Conservation (phyloP, 1,284 basidiomycete species). For the Waitea zeae region DNA sequence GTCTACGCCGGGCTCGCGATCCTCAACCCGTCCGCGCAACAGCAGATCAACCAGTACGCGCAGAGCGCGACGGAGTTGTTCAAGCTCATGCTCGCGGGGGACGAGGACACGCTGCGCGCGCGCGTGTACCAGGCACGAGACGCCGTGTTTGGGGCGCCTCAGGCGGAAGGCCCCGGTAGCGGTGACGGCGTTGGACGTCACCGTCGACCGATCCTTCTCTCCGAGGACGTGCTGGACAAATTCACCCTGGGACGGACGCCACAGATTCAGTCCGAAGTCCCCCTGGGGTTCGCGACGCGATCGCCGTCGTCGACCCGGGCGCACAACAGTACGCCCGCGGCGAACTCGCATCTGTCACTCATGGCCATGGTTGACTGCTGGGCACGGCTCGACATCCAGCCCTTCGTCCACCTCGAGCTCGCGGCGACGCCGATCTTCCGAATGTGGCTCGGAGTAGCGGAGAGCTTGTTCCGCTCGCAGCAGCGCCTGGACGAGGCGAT, state of each 20-base stretch:
- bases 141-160: slow-evolving; percentile 61
- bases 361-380: slow-evolving; percentile 99
- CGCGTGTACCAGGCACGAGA: slow-evolving; percentile 67
- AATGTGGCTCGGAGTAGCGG: slow-evolving; percentile 94
- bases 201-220: slow-evolving; percentile 64
- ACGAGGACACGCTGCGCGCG: slow-evolving; percentile 44
- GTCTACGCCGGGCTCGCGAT: slow-evolving; percentile 97
- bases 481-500: slow-evolving; percentile 53
- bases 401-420: slow-evolving; percentile 82
- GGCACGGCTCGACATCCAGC: slow-evolving; percentile 77
- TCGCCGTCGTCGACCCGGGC: slow-evolving; percentile 3
- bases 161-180: slow-evolving; percentile 14
- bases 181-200: slow-evolving; percentile 11
- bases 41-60: slow-evolving; percentile 85
- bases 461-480: slow-evolving; percentile 76
- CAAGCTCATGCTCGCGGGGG: slow-evolving; percentile 88
- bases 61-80: slow-evolving; percentile 78
- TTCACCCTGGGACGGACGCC: slow-evolving; percentile 63
- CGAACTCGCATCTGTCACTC: slow-evolving; percentile 90
- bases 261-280: no score
- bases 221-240: slow-evolving; percentile 74
- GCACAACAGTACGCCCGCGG: slow-evolving; percentile 13
- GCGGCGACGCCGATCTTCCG: slow-evolving; percentile 95
- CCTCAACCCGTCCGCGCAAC: slow-evolving; percentile 82
- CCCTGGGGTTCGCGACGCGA: no score